These are phyloP conservation scores for Straminergon stramineum DNA, from an alignment of 225 moss, liverwort and hornwort genomes.

Conservation along the genomic window DNA sequence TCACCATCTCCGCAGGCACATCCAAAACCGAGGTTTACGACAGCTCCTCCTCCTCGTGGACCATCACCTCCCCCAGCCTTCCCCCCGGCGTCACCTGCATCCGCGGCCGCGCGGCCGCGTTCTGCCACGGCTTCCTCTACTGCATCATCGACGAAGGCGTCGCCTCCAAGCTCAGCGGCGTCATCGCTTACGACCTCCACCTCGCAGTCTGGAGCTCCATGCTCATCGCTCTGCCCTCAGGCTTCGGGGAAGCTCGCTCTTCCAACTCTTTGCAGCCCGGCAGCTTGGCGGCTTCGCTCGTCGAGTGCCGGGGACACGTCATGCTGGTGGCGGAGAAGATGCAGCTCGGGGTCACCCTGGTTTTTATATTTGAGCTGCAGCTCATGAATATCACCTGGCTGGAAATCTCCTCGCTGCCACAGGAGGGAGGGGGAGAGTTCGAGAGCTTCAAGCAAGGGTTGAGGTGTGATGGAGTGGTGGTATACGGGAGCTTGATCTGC, in stretches of 20 bases:
- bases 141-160: conserved; percentile 37
- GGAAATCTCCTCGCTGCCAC: conserved; percentile 23
- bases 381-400: conserved; percentile 29
- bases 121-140: conserved; percentile 34
- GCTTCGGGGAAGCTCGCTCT: conserved; percentile 30
- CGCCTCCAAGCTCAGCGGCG: conserved; percentile 29
- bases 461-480: conserved; percentile 41
- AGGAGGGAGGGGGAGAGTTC: conserved; percentile 5
- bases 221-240: conserved; percentile 16
- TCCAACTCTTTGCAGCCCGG: conserved; percentile 32
- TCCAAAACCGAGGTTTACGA: conserved; percentile 27
- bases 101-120: conserved; percentile 22
- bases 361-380: conserved; percentile 31
- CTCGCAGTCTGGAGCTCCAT: conserved; percentile 38
- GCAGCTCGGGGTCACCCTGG: conserved; percentile 21
- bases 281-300: conserved; percentile 23
- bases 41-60: background rate
- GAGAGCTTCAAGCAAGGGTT: conserved; percentile 49
- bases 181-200: conserved; percentile 41
- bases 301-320: conserved; percentile 27
- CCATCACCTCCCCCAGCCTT: conserved; percentile 9
- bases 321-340: conserved; percentile 43
- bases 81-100: conserved; percentile 12
- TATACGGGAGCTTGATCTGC: conserved; percentile 18
- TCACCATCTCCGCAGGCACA: conserved; percentile 6